These are phyloP conservation scores for Neonectria coccinea DNA, from an alignment of 2,329 filamentous ascomycete species.

Conservation along the genomic window DNA sequence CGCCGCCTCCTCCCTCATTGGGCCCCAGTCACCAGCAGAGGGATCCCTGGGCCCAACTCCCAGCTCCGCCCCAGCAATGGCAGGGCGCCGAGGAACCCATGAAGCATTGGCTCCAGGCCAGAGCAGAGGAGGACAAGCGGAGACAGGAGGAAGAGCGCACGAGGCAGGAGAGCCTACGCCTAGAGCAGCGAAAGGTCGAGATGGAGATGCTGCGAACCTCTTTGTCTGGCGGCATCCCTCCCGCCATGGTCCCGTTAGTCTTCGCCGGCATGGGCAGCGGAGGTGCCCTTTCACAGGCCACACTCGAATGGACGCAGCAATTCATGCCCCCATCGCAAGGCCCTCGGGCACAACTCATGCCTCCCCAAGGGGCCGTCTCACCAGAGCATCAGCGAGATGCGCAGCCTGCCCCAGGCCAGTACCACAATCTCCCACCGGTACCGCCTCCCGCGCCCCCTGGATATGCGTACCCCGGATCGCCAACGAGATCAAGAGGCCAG, in stretches of 20 bases:
- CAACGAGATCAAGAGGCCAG: slow-evolving; percentile 62
- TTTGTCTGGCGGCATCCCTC: slow-evolving; percentile 76
- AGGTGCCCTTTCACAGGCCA: slow-evolving; percentile 68
- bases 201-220: slow-evolving; percentile 78
- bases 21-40: slow-evolving; percentile 49
- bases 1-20: slow-evolving; percentile 45
- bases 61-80: slow-evolving; percentile 74
- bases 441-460: slow-evolving; percentile 53
- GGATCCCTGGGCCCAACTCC: slow-evolving; percentile 65
- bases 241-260: slow-evolving; percentile 79
- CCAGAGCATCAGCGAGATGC: slow-evolving; percentile 68
- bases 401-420: slow-evolving; percentile 57
- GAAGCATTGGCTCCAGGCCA: slow-evolving; percentile 77
- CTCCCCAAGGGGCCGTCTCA: slow-evolving; percentile 63
- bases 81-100: slow-evolving; percentile 77
- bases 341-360: slow-evolving; percentile 63
- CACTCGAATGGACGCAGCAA: slow-evolving; percentile 77
- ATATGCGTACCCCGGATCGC: slow-evolving; percentile 63
- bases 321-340: slow-evolving; percentile 65
- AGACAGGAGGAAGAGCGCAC: slow-evolving; percentile 81
- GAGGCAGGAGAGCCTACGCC: slow-evolving; percentile 71
- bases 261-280: slow-evolving; percentile 79
- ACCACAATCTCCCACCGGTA: slow-evolving; percentile 52
- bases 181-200: slow-evolving; percentile 80
- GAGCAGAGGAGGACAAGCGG: slow-evolving; percentile 78